Conservation (phyloP, 2,329 filamentous ascomycete species). For the Sporothrix sp. region DNA sequence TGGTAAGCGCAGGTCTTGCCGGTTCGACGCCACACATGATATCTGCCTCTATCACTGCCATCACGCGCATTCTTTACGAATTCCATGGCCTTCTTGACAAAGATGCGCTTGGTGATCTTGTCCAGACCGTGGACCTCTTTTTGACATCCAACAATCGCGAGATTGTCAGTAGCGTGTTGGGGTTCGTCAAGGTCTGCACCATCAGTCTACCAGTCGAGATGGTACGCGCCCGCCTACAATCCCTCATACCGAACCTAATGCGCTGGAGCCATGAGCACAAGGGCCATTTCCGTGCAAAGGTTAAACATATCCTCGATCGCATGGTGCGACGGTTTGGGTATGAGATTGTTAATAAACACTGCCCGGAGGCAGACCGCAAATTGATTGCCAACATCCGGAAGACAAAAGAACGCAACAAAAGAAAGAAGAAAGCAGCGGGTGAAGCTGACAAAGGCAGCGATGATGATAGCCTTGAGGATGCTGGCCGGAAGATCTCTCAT, state of each 20-base stretch:
- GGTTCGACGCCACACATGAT: constrained; percentile 95
- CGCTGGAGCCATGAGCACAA: constrained; percentile 98
- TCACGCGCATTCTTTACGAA: constrained; percentile 88
- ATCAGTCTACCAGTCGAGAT: constrained; percentile 73
- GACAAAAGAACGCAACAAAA: constrained; percentile 81
- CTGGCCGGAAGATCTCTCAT: constrained; percentile 37
- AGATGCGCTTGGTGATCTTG: constrained; percentile 68
- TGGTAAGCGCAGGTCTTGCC: constrained; percentile 92
- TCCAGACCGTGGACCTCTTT: constrained; percentile 93
- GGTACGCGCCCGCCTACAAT: constrained; percentile 65
- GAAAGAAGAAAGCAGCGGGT: constrained; percentile 65
- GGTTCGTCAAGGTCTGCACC: constrained; percentile 93
- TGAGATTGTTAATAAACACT: constrained; percentile 66
- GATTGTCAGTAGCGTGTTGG: constrained; percentile 87
- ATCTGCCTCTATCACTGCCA: constrained; percentile 87
- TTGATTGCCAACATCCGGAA: constrained; percentile 92
- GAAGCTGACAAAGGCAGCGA: constrained; percentile 33
- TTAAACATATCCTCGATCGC: constrained; percentile 94
- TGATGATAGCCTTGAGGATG: constrained; percentile 48
- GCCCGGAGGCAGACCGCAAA: constrained; percentile 80
- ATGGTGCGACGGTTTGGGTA: constrained; percentile 88
- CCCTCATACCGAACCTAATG: constrained; percentile 81
- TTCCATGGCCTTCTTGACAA: constrained; percentile 63
- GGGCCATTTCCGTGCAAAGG: constrained; percentile 90
- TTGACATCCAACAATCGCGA: constrained; percentile 93